These are phyloP conservation scores for Globisporangium alternatum DNA, from an alignment of 352 stramenopile genomes.

Conservation along the genomic window DNA sequence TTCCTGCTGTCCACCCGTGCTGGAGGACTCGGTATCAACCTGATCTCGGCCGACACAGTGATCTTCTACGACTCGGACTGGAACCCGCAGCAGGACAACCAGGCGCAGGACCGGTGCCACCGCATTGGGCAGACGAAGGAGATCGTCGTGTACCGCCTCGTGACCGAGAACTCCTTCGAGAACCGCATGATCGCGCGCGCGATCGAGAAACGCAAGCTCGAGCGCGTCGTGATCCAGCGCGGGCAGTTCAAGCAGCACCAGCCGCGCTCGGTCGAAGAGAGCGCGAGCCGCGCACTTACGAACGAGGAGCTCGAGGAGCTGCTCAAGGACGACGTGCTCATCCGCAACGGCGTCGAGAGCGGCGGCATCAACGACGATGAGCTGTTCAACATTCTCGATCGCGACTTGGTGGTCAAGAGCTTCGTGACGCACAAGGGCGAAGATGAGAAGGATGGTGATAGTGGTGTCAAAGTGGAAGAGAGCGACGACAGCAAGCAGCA, in stretches of 20 bases:
- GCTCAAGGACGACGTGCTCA: constrained; percentile 68
- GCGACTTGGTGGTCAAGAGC: constrained; percentile 68
- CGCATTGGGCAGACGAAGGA: constrained; percentile 89
- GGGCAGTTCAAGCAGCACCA: constrained; percentile 67
- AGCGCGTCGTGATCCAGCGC: constrained; percentile 86
- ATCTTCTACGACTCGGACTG: constrained; percentile 99
- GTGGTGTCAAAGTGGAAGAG: neutral
- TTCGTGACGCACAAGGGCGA: constrained; percentile 53
- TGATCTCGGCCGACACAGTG: constrained; percentile 96
- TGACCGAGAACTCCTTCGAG: constrained; percentile 93
- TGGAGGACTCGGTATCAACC: constrained; percentile 96
- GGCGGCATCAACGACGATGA: constrained; percentile 70
- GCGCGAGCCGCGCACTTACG: constrained; percentile 41
- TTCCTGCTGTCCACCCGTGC: constrained; percentile 89
- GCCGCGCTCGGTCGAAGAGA: constrained; percentile 23
- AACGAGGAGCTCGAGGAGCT: constrained; percentile 75
- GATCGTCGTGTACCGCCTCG: constrained; percentile 91
- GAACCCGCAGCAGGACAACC: constrained; percentile 97
- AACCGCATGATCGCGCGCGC: constrained; percentile 92
- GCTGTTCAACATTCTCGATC: constrained; percentile 60
- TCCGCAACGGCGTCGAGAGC: constrained; percentile 69
- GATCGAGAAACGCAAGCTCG: constrained; percentile 91
- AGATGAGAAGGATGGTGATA: neutral
- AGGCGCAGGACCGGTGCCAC: constrained; percentile 89
- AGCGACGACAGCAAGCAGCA: neutral